Evolutionary conservation across 2,329 filamentous ascomycete species (phyloP).

Genomic region (Colletotrichum simmondsii): DNA sequence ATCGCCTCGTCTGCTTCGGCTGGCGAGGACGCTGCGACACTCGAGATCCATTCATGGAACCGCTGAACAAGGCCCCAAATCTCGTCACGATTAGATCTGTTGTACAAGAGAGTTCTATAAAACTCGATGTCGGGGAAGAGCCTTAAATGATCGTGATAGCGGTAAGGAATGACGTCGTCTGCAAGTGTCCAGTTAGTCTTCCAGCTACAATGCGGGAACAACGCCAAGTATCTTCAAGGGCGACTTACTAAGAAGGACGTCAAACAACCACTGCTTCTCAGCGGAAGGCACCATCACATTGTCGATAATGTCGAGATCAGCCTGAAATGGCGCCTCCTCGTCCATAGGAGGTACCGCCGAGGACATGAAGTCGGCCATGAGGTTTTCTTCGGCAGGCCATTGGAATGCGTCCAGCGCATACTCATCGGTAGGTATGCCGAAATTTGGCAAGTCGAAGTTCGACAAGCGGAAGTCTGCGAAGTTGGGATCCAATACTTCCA

Average conservation of each 20-base stretch:
- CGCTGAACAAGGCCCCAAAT: background rate
- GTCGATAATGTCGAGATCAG: background rate
- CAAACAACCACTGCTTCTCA: conserved; percentile 6
- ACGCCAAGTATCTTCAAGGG: too few species aligned
- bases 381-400: too few species aligned
- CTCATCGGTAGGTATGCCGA: too few species aligned
- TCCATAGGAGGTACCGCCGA: background rate
- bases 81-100: background rate
- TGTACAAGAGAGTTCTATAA: background rate
- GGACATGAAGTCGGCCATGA: background rate
- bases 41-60: conserved; percentile 6
- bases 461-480: too few species aligned
- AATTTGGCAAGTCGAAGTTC: too few species aligned
- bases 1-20: background rate
- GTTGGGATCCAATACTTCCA: too few species aligned
- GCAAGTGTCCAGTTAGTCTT: background rate
- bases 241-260: conserved; percentile 1
- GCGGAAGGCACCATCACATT: background rate
- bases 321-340: background rate
- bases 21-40: background rate
- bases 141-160: background rate
- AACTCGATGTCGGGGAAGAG: conserved; percentile 6
- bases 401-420: background rate
- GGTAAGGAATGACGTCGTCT: conserved; percentile 9
- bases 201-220: too few species aligned